Conservation (phyloP, 192 early-diverging fungal genomes). For the Coemansia aciculifera region DNA sequence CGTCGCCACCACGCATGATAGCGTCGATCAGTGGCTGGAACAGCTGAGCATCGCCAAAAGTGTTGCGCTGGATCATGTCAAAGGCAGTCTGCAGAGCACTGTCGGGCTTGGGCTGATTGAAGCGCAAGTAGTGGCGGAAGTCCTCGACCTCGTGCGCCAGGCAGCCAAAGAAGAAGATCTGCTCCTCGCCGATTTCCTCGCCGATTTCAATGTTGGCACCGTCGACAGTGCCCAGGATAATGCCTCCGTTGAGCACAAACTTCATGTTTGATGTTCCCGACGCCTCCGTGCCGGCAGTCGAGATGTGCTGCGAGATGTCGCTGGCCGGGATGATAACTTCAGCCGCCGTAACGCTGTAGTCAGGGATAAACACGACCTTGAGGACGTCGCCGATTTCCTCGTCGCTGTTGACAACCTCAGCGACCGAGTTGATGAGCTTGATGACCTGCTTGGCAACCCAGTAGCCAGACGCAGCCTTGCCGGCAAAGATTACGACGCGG, state of each 20-base stretch:
- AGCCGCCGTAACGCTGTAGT: conserved; percentile 98
- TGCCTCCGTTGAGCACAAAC: conserved; percentile 97
- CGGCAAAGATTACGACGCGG: conserved; percentile 93
- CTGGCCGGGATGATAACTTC: conserved; percentile 96
- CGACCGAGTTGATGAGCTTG: conserved; percentile 97
- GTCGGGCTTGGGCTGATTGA: conserved; percentile 76
- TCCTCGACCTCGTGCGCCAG: conserved; percentile 92
- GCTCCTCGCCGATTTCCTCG: conserved; percentile 94
- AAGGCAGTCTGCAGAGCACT: conserved; percentile 78
- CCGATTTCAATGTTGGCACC: conserved; percentile 99
- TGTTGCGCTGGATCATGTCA: conserved; percentile 73
- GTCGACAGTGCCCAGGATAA: conserved; percentile 97
- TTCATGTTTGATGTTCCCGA: conserved; percentile 99
- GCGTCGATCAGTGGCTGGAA: conserved; percentile 79
- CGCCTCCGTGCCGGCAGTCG: conserved; percentile 97
- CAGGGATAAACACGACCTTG: conserved; percentile 96
- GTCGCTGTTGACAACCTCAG: conserved; percentile 87
- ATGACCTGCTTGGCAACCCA: conserved; percentile 98
- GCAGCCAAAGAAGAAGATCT: conserved; percentile 97
- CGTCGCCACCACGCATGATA: conserved; percentile 83
- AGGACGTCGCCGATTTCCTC: conserved; percentile 75
- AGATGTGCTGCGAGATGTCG: conserved; percentile 99
- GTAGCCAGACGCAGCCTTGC: conserved; percentile 97
- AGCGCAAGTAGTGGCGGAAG: conserved; percentile 87
- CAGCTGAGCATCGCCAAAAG: conserved; percentile 79